A percentile compares a stretch with the other conserved stretches of the same genome.
phyloP scores from a whole-genome alignment of 805 yeast genomes.

The Lipomyces starkeyi region DNA sequence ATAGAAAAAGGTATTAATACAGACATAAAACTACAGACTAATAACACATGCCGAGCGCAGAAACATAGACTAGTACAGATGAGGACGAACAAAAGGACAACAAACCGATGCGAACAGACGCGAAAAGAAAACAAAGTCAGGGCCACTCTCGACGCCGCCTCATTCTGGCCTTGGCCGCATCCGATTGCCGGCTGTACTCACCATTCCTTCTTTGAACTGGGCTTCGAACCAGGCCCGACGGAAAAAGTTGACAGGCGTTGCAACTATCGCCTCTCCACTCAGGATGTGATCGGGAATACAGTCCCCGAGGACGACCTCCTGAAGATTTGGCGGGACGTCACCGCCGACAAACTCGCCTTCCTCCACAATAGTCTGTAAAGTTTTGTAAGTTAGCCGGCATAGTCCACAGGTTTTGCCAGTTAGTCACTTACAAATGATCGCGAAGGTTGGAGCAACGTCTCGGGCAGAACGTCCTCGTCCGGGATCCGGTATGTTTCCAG shows the following conservation, averaged over 20 bases:
- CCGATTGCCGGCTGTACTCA: background rate
- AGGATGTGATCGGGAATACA: background rate
- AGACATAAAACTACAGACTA: background rate
- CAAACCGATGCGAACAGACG: too few relatives aligned
- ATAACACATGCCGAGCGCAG: background rate
- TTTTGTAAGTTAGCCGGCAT: background rate
- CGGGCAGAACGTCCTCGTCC: background rate
- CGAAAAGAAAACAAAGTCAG: background rate
- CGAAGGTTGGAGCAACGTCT: background rate
- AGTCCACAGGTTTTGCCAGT: background rate
- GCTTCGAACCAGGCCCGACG: too few relatives aligned
- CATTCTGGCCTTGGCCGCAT: background rate
- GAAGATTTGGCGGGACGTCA: background rate
- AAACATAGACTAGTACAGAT: too few relatives aligned
- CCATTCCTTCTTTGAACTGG: background rate
- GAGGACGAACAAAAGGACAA: too few relatives aligned
- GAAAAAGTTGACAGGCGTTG: background rate
- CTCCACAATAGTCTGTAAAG: background rate
- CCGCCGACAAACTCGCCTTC: background rate
- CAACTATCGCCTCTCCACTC: background rate
- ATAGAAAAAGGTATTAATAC: too few relatives aligned
- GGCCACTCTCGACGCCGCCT: background rate
- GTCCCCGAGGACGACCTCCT: background rate
- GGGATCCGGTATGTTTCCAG: background rate
- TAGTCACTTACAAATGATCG: background rate